Base-by-base conservation (phyloP, 106 monocot species). In the Amphibolis antarctica region DNA sequence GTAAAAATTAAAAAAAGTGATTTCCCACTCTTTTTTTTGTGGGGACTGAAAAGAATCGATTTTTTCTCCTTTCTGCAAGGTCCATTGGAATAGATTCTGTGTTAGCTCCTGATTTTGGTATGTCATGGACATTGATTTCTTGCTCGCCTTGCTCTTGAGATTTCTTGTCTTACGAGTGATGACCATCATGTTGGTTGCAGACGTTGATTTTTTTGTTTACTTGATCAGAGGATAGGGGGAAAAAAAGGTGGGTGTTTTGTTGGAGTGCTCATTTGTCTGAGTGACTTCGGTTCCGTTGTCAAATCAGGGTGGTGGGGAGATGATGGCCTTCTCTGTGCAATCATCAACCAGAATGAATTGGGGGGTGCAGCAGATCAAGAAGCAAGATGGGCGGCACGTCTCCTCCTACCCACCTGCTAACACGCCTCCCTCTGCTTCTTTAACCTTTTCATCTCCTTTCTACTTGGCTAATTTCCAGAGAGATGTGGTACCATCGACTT, bases 401-500 rank as follows among this genome's bases (percentile, higher is more conserved):
- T 50, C 50, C 17, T 23, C 53, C 19, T 21, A 53, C 20, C 53
- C 29, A 30, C 28, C 13, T 57, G 14, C 31, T 5, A 42, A 17
- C 42, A n/a, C 31, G 36, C 20, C 60, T 5, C 28, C 31, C 10
- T 60, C 36, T 42, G 27, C 31, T 60, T 42, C 60, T 7, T 60
- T 10, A 6, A 1, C 42, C 42, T 42, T 31, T 20, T 15, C 6
- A 9, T 60, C 60, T 57, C 18, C 28, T 57, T 9, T 53, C 19
- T 57, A 57, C 14, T 13, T 57, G 28, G 18, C 28, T 57, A 43
- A 62, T 64, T 48, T 61, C 12, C 63, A 59, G 55, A 77, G 46
- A 24, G 70, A 77, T 47, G 64, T 69, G 43, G 53, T 71, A 17
- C 71, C 79, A 10, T 23, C 74, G 63, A 2, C 30, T 0, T 44